Conservation (phyloP, 352 stramenopile genomes). For the Globisporangium spiculum region DNA sequence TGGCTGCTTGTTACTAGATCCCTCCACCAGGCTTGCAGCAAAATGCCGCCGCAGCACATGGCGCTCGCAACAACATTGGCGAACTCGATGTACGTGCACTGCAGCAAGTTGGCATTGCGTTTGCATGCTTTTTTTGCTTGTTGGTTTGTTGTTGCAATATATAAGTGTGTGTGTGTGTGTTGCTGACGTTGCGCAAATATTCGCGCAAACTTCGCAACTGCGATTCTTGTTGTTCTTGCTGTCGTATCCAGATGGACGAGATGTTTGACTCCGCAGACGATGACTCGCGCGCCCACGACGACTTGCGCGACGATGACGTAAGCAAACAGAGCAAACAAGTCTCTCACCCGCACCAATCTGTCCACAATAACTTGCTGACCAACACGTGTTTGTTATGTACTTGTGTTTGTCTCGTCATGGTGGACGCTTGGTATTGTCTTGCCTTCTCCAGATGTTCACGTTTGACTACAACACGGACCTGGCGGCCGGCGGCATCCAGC, state of each 20-base stretch:
- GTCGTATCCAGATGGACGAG: slow-evolving; percentile 26
- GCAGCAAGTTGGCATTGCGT: not conserved
- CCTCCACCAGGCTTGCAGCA: slow-evolving; percentile 50
- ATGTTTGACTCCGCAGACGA: slow-evolving; percentile 77
- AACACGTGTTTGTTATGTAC: not conserved
- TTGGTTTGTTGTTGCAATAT: not conserved
- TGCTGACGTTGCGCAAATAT: not conserved
- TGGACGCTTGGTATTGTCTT: slow-evolving; percentile 3
- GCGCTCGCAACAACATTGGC: slow-evolving; percentile 57
- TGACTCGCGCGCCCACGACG: slow-evolving; percentile 55
- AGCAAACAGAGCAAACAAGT: slow-evolving; percentile 1
- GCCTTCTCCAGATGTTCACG: slow-evolving; percentile 55
- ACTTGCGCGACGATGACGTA: slow-evolving; percentile 27
- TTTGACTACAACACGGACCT: slow-evolving; percentile 73
- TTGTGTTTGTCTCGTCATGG: not conserved
- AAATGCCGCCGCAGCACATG: slow-evolving; percentile 19
- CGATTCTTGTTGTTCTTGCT: slow-evolving; percentile 4
- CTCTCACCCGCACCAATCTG: not conserved
- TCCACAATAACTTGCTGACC: slow-evolving; percentile 1
- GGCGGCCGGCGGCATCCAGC: slow-evolving; percentile 23
- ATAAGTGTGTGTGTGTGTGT: not conserved
- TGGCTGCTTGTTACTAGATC: slow-evolving; percentile 19
- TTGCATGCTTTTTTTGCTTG: not conserved
- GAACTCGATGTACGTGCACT: slow-evolving; percentile 60
- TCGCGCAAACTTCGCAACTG: not conserved